Evolutionary conservation across 2,329 filamentous ascomycete genomes (phyloP), one percentile per base, ranked within the genome.

Genomic region (Fusarium sp.): DNA sequence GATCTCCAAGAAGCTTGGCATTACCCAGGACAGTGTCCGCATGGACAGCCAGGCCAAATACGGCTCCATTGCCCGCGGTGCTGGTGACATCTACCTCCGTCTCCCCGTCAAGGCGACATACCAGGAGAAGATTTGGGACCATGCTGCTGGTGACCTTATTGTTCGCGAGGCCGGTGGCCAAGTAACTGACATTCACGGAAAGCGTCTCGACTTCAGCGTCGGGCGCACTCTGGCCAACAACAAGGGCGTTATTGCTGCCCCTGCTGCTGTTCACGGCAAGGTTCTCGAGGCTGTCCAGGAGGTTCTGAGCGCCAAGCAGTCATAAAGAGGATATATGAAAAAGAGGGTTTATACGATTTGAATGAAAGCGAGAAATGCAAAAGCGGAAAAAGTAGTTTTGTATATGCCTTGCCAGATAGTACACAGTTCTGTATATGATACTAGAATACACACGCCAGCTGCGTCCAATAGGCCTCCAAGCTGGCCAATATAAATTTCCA

Each of bases 1-100:
- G 73, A 81, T 99, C 76, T 93, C 96, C 9, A 82, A 88, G 75
- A 92, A 90, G 77, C 88, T 99, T 8, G 94, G 94, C 56, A 97
- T 99, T 80, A 95, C 92, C 23, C 90, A 89, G 74, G 89, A 92
- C n/a, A 94, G 92, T 72, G 94, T 99, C 63, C 89, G 95, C 70
- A 96, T 99, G 92, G 96, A 99, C 83, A 97, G 93, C 53, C 96
- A 99, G 82, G 95, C 96, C 74, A 99, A 99, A 82, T 99, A 99
- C 82, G 95, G 91, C 66, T 96, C 93, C 35, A 97, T 99, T 78
- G 96, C 96, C 35, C 88, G 96, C 68, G 96, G 96, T 44, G 94
- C 94, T 8, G 96, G 94, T 49, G 96, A 99, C 77, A 91, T 99
- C 70, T 99, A 99, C 82, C 87, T 99, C 60, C 89, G 97, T 55